phyloP scores from a whole-genome alignment of 805 yeast genomes.

The Saccharomycopsis malanga region DNA sequence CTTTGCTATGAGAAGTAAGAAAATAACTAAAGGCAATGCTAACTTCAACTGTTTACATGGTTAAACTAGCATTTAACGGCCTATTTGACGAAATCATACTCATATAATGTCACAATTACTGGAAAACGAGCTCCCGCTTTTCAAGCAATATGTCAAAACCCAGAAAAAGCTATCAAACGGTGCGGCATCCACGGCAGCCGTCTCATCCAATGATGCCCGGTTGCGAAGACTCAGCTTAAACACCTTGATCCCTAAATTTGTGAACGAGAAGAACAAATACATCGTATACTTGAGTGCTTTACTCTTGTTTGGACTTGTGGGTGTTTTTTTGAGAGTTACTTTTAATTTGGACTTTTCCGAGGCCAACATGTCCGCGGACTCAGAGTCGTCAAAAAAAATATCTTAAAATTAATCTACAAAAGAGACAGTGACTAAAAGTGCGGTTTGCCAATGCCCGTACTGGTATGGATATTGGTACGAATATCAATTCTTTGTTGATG shows the following conservation, averaged over 20 bases:
- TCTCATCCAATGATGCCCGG: background rate
- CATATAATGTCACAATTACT: background rate
- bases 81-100: background rate
- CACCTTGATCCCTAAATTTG: conserved; percentile 9
- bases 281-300: conserved; percentile 10
- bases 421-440: too few relatives aligned
- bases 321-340: conserved; percentile 3
- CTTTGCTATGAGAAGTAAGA: too few relatives aligned
- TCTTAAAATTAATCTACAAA: too few relatives aligned
- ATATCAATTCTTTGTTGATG: too few relatives aligned
- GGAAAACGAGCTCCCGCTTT: conserved; percentile 14
- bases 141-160: conserved; percentile 7
- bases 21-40: too few relatives aligned
- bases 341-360: conserved; percentile 16
- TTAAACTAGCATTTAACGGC: too few relatives aligned
- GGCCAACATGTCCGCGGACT: too few relatives aligned
- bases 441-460: too few relatives aligned
- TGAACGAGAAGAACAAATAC: conserved; percentile 13
- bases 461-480: too few relatives aligned
- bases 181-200: background rate
- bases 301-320: conserved; percentile 14
- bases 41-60: too few relatives aligned
- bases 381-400: too few relatives aligned
- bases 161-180: conserved; percentile 1
- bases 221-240: conserved; percentile 3